Base-by-base conservation (phyloP, 305 asterid genomes). In the Fraxinus floribunda region DNA sequence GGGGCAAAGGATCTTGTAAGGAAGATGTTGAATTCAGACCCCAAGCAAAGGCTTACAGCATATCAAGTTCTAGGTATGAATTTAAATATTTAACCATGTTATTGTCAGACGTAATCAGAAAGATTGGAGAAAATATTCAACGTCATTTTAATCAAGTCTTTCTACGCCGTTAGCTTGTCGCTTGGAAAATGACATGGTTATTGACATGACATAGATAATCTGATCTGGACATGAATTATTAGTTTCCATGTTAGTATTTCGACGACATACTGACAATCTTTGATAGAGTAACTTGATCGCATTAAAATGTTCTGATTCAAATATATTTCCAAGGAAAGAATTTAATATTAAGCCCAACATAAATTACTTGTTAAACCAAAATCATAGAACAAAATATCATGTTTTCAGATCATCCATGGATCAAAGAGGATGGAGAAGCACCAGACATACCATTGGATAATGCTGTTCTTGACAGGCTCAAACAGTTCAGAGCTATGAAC, bases 401-500 rank as follows among this genome's bases (percentile, higher is more conserved):
- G 24, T 34, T 34, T 72, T 72, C 46, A 72, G 77, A 72, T 34
- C 77, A 72, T 72, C 77, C 77, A 34, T 72, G 77, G 77, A 72
- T 72, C 49, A 72, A 72, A 72, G 77, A 72, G 77, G 77, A 72
- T 35, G 77, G 77, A 16, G 77, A 72, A 16, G 77, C 77, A 72
- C 77, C 77, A 15, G 77, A 72, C 46, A 72, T 41, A 2, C 77
- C 77, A 34, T 22, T 72, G 49, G 77, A 72, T 38, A 72, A 72
- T 72, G 77, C 46, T 32, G 77, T 72, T 72, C 49, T 72, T 34
- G 77, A n/a, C 26, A 34, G 46, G 46, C 77, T 72, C 77, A 72
- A 72, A 72, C 77, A 72, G 16, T 72, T 72, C 77, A 72, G 77
- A 34, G 77, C 77, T 35, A 72, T 72, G 77, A 72, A 72, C 77